Conservation (phyloP, 2,329 filamentous ascomycete genomes). For the Paraphoma sp. region DNA sequence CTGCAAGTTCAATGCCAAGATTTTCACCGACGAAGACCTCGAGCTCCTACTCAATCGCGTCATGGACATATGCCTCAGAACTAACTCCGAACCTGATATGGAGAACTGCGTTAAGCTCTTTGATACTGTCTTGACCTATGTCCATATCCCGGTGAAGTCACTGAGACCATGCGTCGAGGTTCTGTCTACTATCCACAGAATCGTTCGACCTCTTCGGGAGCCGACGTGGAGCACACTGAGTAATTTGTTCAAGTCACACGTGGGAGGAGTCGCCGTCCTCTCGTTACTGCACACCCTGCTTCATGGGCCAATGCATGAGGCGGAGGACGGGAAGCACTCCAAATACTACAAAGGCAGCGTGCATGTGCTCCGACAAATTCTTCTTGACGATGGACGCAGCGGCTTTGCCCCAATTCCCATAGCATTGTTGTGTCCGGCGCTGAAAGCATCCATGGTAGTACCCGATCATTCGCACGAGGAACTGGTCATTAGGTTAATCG, state of each 20-base stretch:
- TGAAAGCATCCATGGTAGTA: constrained; percentile 40
- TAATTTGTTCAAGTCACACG: constrained; percentile 75
- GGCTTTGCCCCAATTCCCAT: constrained; percentile 44
- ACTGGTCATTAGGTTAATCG: constrained; percentile 61
- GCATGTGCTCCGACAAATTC: constrained; percentile 36
- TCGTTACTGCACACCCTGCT: constrained; percentile 65
- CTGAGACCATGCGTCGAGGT: constrained; percentile 73
- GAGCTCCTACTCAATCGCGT: constrained; percentile 67
- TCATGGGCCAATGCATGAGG: constrained; percentile 32
- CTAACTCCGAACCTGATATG: constrained; percentile 69
- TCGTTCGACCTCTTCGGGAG: constrained; percentile 67
- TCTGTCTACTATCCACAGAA: constrained; percentile 73
- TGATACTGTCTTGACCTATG: constrained; percentile 74
- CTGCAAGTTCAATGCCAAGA: constrained; percentile 77
- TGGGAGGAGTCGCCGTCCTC: constrained; percentile 72
- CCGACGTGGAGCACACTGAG: constrained; percentile 73
- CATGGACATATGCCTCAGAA: constrained; percentile 72
- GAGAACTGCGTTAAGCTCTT: constrained; percentile 71
- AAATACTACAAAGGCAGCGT: constrained; percentile 40
- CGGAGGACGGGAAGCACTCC: constrained; percentile 16
- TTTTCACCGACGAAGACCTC: constrained; percentile 68
- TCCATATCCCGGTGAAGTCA: constrained; percentile 68
- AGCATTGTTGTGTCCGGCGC: constrained; percentile 40
- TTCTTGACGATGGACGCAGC: constrained; percentile 41
- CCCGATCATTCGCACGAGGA: constrained; percentile 38